These are phyloP conservation scores for Wakefieldia striispora DNA, from an alignment of 768 basidiomycete species.

Conservation along the genomic window DNA sequence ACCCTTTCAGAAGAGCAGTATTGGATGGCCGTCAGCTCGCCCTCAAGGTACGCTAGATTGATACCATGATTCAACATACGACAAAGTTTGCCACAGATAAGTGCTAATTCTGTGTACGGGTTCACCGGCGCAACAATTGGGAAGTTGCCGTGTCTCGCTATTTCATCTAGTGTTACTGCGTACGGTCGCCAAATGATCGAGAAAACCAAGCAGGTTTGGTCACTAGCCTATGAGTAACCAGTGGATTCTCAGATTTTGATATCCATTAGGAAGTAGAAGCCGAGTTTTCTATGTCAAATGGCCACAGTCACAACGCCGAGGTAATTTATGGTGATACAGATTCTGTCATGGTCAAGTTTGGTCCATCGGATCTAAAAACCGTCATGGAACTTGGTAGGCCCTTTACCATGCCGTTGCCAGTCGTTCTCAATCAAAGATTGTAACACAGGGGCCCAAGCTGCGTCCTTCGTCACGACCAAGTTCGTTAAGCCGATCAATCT, in stretches of 20 bases:
- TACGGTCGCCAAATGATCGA: conserved; percentile 99
- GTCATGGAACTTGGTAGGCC: conserved; percentile 88
- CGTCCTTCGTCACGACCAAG: conserved; percentile 83
- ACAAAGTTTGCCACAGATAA: conserved; percentile 63
- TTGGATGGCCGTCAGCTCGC: conserved; percentile 96
- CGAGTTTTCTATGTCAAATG: conserved; percentile 82
- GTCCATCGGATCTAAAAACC: conserved; percentile 76
- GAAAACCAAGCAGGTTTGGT: conserved; percentile 78
- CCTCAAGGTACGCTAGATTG: conserved; percentile 61
- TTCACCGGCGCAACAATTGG: conserved; percentile 98
- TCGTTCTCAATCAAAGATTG: not conserved
- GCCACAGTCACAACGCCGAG: conserved; percentile 81
- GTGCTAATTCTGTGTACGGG: conserved; percentile 98
- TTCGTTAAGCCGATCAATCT: conserved; percentile 97
- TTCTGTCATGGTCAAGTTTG: conserved; percentile 98
- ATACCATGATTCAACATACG: not conserved
- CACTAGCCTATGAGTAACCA: not conserved
- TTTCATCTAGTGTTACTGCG: conserved; percentile 92
- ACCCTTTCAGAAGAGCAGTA: conserved; percentile 96
- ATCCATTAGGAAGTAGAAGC: conserved; percentile 74
- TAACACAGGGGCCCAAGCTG: conserved; percentile 80
- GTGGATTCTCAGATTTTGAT: not conserved
- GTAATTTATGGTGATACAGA: conserved; percentile 99
- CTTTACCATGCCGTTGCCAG: not conserved
- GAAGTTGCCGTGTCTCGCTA: conserved; percentile 92